Conservation (phyloP, 306 rosid genomes). For the Cercis canadensis region DNA sequence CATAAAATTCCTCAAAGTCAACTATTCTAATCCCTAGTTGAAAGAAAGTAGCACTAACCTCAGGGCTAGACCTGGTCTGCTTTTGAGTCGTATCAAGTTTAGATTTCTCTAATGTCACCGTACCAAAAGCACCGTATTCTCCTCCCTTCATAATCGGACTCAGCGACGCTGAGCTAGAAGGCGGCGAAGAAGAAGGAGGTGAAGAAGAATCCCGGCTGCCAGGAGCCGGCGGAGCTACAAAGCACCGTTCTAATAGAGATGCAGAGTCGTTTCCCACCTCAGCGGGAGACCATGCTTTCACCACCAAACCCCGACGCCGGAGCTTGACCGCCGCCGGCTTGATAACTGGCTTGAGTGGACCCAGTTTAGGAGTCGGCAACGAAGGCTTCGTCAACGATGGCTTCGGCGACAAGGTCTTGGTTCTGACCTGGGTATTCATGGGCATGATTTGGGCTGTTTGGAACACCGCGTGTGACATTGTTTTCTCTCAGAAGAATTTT, state of each 20-base stretch:
- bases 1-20: background rate
- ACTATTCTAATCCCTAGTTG: constrained; percentile 16
- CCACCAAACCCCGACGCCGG: constrained; percentile 27
- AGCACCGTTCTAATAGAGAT: constrained; percentile 64
- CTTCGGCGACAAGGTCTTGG: constrained; percentile 40
- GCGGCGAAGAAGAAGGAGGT: constrained; percentile 19
- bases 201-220: constrained; percentile 13
- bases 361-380: constrained; percentile 33
- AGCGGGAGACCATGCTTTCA: constrained; percentile 51
- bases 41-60: constrained; percentile 50
- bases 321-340: constrained; percentile 17
- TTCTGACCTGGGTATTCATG: constrained; percentile 53
- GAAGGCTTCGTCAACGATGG: constrained; percentile 36
- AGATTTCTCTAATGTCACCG: constrained; percentile 88
- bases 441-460: constrained; percentile 76
- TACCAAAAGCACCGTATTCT: constrained; percentile 68
- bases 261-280: constrained; percentile 48
- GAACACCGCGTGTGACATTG: constrained; percentile 68
- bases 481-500: background rate
- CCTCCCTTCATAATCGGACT: constrained; percentile 77
- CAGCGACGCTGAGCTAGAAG: constrained; percentile 15
- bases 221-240: constrained; percentile 46
- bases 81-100: constrained; percentile 79
- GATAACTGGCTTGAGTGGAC: constrained; percentile 12
- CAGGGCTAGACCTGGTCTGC: constrained; percentile 73